Percentiles rank a stretch among this genome's conserved stretches.
Conservation (phyloP, 1,284 basidiomycete species). For the Flammula alnicola region DNA sequence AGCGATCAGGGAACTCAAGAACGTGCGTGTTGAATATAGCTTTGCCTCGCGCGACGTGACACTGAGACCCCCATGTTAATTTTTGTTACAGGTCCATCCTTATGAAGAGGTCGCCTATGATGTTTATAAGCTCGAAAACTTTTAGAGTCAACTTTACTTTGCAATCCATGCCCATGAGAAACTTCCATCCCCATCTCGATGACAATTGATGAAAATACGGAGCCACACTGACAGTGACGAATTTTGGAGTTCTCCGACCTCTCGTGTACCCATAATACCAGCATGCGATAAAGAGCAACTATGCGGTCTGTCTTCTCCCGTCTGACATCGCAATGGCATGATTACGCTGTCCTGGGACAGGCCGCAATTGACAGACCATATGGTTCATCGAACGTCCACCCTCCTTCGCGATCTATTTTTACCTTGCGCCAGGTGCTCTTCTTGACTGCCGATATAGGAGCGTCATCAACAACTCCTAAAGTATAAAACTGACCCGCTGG, state of each 20-base stretch:
- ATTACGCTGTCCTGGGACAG: background rate
- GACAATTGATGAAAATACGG: too few relatives aligned
- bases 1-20: conserved; percentile 50
- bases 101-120: conserved; percentile 65
- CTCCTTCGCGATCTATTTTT: background rate
- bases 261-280: background rate
- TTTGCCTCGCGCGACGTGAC: background rate
- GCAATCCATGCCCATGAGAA: too few relatives aligned
- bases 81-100: conserved; percentile 51
- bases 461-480: background rate
- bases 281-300: conserved; percentile 8
- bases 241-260: background rate
- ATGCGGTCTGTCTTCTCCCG: too few relatives aligned
- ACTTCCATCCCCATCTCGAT: too few relatives aligned
- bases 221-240: background rate
- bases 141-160: conserved; percentile 30
- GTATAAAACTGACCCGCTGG: background rate
- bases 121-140: conserved; percentile 54
- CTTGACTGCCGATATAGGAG: background rate
- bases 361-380: conserved; percentile 7
- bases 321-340: background rate
- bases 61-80: background rate
- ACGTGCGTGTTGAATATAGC: conserved; percentile 37
- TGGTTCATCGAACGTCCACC: background rate
- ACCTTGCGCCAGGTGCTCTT: background rate